Conservation (phyloP, 768 basidiomycete genomes). For the Gyrodon lividus region DNA sequence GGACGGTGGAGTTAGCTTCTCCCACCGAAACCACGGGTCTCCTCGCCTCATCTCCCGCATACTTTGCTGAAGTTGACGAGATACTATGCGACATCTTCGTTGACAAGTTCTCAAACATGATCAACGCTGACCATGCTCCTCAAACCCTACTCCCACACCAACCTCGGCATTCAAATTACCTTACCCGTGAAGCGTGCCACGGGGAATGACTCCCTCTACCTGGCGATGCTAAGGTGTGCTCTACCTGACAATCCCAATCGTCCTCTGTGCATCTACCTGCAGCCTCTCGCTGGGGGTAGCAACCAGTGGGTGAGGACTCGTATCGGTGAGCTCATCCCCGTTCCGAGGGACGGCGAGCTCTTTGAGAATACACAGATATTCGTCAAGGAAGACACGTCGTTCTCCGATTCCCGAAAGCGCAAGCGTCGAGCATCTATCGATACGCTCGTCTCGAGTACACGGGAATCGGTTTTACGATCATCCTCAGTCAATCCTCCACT, state of each 20-base stretch:
- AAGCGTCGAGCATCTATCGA: not conserved
- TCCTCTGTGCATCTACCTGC: slow-evolving; percentile 1
- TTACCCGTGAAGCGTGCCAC: not conserved
- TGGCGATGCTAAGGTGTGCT: slow-evolving; percentile 6
- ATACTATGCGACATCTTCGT: not conserved
- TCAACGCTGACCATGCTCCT: not conserved
- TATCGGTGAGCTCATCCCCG: not conserved
- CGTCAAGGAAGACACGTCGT: not conserved
- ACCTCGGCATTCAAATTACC: slow-evolving; percentile 1
- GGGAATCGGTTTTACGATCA: not conserved
- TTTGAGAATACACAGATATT: not conserved
- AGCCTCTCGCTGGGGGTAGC: not conserved
- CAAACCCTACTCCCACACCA: not conserved
- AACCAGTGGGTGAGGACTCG: slow-evolving; percentile 4
- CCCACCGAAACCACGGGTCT: not conserved
- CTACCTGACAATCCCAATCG: not conserved
- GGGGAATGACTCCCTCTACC: not conserved
- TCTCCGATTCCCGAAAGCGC: not conserved
- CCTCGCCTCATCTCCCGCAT: slow-evolving; percentile 2
- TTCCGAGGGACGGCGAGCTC: not conserved
- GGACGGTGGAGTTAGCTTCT: not conserved
- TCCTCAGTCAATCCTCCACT: not conserved
- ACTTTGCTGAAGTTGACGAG: not conserved
- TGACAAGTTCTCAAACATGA: not conserved
- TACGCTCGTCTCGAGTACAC: not conserved